Conservation (phyloP, 805 yeast genomes). For the Yamadazyma sp. region DNA sequence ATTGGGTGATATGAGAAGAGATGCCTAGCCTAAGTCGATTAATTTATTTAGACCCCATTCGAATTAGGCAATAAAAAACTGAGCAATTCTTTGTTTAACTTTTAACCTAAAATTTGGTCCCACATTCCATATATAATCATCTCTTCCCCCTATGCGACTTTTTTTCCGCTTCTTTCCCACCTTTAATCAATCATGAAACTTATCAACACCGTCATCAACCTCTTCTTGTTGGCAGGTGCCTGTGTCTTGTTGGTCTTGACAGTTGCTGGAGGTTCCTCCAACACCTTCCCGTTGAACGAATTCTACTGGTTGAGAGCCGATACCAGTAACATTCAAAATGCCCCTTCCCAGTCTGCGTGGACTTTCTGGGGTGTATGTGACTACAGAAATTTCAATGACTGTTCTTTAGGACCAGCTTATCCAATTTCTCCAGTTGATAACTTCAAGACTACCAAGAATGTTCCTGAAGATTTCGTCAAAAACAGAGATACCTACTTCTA, state of each 20-base stretch:
- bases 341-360: constrained; percentile 66
- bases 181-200: constrained; percentile 27
- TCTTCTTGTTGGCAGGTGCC: constrained; percentile 42
- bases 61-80: constrained; percentile 10
- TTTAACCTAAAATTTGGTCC: constrained; percentile 9
- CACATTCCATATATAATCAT: constrained; percentile 8
- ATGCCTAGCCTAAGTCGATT: no score
- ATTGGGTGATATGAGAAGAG: no score
- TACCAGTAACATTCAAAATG: constrained; percentile 55
- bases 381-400: constrained; percentile 53
- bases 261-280: constrained; percentile 63
- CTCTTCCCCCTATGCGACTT: constrained; percentile 2
- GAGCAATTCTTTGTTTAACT: constrained; percentile 10
- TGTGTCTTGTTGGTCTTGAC: constrained; percentile 51
- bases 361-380: constrained; percentile 74
- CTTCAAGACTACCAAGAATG: constrained; percentile 52
- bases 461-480: constrained; percentile 54
- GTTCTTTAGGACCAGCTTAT: constrained; percentile 66
- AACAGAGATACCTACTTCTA: constrained; percentile 61
- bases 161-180: background rate
- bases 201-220: constrained; percentile 33
- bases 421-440: constrained; percentile 82
- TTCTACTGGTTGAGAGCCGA: constrained; percentile 83
- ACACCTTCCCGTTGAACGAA: constrained; percentile 57
- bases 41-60: constrained; percentile 10